Evolutionary conservation across 352 stramenopile genomes (phyloP), one percentile per base, ranked within the genome.

Genomic region (Pythium pyrilobum): DNA sequence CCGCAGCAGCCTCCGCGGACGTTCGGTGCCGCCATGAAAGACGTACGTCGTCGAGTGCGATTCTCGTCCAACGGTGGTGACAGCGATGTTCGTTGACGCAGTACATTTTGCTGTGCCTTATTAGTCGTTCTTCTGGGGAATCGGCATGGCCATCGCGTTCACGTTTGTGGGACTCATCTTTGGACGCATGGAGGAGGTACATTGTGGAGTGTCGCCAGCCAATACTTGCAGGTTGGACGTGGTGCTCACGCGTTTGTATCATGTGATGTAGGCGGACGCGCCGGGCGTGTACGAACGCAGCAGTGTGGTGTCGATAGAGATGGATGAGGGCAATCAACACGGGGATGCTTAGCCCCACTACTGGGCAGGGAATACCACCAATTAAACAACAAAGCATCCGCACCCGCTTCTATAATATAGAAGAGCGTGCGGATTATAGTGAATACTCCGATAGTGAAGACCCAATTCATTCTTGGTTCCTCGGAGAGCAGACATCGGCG

Each of bases 61-160:
- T n/a, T n/a, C n/a, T 39, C 5, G 9, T 12, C 3, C 12, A 6
- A n/a, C 34, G 13, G 5, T 37, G 32, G 28, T 21, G 16, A 31
- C 40, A n/a, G 20, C 11, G 28, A 27, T 13, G 18, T 25, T 34
- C 21, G 23, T 27, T n/a, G 11, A n/a, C n/a, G n/a, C n/a, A n/a
- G 23, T 12, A 23, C 24, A 43, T 9, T 47, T 36, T 37, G 15
- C 8, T 25, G 18, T 54, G 25, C n/a, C n/a, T n/a, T n/a, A n/a
- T n/a, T 54, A 92, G 81, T 89, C 74, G 45, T 92, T 92, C 43
- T 52, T 88, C 13, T 92, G 77, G 76, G 81, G 79, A 4, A 67
- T 88, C 47, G 81, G 81, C 36, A 90, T 92, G 79, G 73, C 81
- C 3, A 50, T 89, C 2, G 81, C 73, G 24, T 92, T 92, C 54